Percentiles rank a stretch among this genome's conserved stretches.
Evolutionary conservation across 2,329 filamentous ascomycete species (phyloP).

Genomic region (Pochonia chlamydosporia): DNA sequence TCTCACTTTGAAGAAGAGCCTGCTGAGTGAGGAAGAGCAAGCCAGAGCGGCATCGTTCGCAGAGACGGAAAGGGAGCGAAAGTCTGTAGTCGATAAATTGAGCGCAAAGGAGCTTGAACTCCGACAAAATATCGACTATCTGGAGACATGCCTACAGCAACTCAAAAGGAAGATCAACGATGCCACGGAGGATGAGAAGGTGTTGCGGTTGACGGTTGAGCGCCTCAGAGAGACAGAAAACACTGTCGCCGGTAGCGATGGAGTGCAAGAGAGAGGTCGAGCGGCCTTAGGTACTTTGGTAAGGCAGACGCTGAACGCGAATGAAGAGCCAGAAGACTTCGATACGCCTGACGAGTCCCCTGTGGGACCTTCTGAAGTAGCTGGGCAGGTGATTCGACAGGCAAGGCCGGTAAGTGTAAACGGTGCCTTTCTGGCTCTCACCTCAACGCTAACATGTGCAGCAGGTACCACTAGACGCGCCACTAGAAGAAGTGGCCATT

Average conservation of each 20-base stretch:
- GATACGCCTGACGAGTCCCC: no score
- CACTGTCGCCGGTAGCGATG: neutral
- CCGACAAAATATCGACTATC: neutral
- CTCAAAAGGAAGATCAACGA: neutral
- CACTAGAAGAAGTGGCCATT: neutral
- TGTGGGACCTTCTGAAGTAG: neutral
- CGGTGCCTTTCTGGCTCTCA: neutral
- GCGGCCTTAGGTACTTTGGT: neutral
- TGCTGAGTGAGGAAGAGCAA: neutral
- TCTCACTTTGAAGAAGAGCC: neutral
- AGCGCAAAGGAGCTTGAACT: neutral
- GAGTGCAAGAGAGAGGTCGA: neutral
- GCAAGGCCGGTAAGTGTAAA: neutral
- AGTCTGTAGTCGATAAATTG: neutral
- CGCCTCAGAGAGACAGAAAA: neutral
- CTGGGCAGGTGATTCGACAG: neutral
- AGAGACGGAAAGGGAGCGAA: neutral
- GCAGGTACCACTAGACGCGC: neutral
- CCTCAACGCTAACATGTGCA: neutral
- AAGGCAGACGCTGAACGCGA: neutral
- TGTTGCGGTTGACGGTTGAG: neutral
- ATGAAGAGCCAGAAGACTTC: neutral
- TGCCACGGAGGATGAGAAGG: neutral
- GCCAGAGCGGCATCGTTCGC: neutral
- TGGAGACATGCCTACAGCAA: neutral